Evolutionary conservation across 1,139 yeast species (phyloP).

Genomic region (Debaryomyces fabryi): DNA sequence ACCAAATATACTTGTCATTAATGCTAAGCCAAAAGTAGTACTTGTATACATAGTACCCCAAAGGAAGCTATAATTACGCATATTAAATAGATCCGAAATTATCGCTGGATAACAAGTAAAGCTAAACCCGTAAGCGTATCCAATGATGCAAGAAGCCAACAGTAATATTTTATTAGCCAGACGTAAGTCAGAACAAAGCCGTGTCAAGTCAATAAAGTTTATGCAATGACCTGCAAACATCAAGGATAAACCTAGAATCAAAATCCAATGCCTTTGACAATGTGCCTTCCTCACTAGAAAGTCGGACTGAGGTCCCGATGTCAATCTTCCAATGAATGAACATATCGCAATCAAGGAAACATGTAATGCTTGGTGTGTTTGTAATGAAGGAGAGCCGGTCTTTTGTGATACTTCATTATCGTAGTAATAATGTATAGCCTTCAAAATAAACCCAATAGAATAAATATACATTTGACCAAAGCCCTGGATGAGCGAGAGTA

Average conservation of each 20-base stretch:
- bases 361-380: conserved; percentile 64
- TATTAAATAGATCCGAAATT: conserved; percentile 75
- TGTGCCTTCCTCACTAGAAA: conserved; percentile 50
- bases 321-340: conserved; percentile 67
- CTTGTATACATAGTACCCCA: conserved; percentile 80
- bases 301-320: conserved; percentile 73
- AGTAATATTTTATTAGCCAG: conserved; percentile 39
- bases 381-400: conserved; percentile 22
- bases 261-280: conserved; percentile 71
- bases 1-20: conserved; percentile 46
- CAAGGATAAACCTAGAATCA: conserved; percentile 52
- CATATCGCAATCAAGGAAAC: conserved; percentile 70
- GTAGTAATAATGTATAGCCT: conserved; percentile 45
- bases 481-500: conserved; percentile 40
- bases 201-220: conserved; percentile 33
- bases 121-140: conserved; percentile 77
- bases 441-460: conserved; percentile 54
- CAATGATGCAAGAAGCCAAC: conserved; percentile 62
- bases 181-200: conserved; percentile 25
- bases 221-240: conserved; percentile 44
- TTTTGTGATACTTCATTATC: conserved; percentile 20
- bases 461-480: conserved; percentile 48
- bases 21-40: conserved; percentile 39
- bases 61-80: conserved; percentile 69
- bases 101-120: conserved; percentile 84